Evolutionary conservation across 352 stramenopile genomes (phyloP), one percentile per base, ranked within the genome.

Genomic region (Phytophthora sp.): DNA sequence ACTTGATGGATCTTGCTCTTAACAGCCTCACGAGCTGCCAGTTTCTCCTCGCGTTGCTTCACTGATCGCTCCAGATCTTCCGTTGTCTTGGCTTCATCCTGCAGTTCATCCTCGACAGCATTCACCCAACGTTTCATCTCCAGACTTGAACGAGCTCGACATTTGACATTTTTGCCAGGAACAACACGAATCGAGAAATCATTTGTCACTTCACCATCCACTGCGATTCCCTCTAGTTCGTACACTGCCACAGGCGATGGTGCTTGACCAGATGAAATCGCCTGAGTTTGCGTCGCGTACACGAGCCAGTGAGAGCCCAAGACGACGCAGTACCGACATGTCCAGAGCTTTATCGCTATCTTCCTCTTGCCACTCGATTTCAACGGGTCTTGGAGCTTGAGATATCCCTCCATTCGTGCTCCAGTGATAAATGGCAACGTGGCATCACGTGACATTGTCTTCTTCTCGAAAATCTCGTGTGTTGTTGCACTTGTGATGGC

Each of bases 111-210:
- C 50, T 90, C 74, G 13, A 92, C 75, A 0, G 83, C 79, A 41
- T 92, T 86, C 7, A 88, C 50, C 83, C 83, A 90, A 24, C 83
- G 75, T 55, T 91, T 91, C 26, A 79, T 73, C 38, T 91, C 82
- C 8, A 91, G 70, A 69, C 73, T 85, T 8, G 80, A 88, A 7
- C 80, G 79, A 8, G 77, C 75, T 59, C 80, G 80, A 62, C 79
- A 89, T 16, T 82, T 76, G n/a, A 87, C 50, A 8, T 77, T 41
- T 13, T 60, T 61, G 1, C 69, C 78, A 1, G 57, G 58, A 27
- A 63, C 63, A 23, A 79, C 72, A 24, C 58, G 50, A 7, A 85
- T 58, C 0, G 52, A 66, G 33, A 83, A 81, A 0, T 66, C 57
- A 5, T 41, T 51, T 16, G 26, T 53, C n/a, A 55, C 59, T 31